Conservation (phyloP, 805 yeast species). For the Candida caryicola region DNA sequence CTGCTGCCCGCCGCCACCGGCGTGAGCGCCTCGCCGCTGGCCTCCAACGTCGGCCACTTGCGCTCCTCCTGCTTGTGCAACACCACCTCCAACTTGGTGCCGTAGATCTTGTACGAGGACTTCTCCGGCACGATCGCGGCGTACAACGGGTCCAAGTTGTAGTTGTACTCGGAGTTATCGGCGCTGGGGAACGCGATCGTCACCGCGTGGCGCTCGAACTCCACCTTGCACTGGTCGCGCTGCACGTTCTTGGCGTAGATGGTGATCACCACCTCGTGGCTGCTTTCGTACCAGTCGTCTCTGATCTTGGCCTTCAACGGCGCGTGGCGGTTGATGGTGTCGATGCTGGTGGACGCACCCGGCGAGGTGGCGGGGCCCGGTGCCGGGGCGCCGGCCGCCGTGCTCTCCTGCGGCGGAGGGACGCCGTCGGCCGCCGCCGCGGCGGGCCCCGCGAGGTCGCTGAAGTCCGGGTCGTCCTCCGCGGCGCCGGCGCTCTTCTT, state of each 20-base stretch:
- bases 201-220: constrained; percentile 36
- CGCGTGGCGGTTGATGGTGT: constrained; percentile 36
- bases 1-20: constrained; percentile 2
- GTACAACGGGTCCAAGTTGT: constrained; percentile 51
- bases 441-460: not conserved
- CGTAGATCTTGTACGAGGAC: constrained; percentile 51
- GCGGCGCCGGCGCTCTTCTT: constrained; percentile 19
- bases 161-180: constrained; percentile 54
- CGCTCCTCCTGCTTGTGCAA: constrained; percentile 44
- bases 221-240: constrained; percentile 42
- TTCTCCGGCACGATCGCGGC: constrained; percentile 47
- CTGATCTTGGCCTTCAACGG: constrained; percentile 37
- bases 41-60: constrained; percentile 58
- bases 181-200: constrained; percentile 47
- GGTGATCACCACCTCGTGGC: constrained; percentile 55
- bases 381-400: not conserved
- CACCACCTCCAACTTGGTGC: constrained; percentile 74
- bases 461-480: constrained; percentile 3
- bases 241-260: constrained; percentile 69
- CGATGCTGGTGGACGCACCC: constrained; percentile 24
- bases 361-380: constrained; percentile 3
- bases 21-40: constrained; percentile 13
- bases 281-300: constrained; percentile 61
- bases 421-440: constrained; percentile 1
- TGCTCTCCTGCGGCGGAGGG: not conserved